Percentiles rank a stretch among this genome's conserved stretches.
These are phyloP conservation scores for Botrytis fabae DNA, from an alignment of 2,329 filamentous ascomycete species.

Conservation along the genomic window DNA sequence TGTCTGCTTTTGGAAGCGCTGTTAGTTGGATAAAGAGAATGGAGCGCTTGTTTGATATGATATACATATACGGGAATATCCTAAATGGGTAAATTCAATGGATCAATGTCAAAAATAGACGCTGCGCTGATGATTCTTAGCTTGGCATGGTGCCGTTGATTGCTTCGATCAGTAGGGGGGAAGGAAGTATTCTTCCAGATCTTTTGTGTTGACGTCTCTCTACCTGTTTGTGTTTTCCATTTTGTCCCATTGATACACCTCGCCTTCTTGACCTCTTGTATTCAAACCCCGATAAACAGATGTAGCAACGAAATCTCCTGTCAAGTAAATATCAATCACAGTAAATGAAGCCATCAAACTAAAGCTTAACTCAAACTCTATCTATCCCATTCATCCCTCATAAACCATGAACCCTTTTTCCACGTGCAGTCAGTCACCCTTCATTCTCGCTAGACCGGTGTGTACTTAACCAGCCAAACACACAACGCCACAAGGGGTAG, in stretches of 20 bases:
- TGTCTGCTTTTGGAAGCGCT: neutral
- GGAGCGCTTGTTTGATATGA: neutral
- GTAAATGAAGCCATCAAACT: neutral
- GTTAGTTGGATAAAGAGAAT: neutral
- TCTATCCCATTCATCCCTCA: neutral
- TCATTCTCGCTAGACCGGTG: constrained; percentile 1
- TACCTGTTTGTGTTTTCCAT: neutral
- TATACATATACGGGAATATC: neutral
- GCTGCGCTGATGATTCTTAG: neutral
- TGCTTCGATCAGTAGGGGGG: neutral
- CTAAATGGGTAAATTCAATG: neutral
- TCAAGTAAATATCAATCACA: neutral
- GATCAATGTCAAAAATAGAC: neutral
- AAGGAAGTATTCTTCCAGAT: neutral
- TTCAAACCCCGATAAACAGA: neutral
- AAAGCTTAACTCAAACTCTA: constrained; percentile 6
- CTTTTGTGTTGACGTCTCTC: neutral
- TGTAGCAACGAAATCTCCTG: neutral
- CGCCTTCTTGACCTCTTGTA: neutral
- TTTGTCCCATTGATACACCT: neutral
- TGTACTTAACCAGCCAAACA: constrained; percentile 5
- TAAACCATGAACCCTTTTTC: neutral
- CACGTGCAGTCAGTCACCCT: neutral
- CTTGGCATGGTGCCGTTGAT: neutral
- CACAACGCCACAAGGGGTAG: constrained; percentile 11